Evolutionary conservation across 1,139 yeast genomes (phyloP), one percentile per base, ranked within the genome.

Genomic region (Candida sp.): DNA sequence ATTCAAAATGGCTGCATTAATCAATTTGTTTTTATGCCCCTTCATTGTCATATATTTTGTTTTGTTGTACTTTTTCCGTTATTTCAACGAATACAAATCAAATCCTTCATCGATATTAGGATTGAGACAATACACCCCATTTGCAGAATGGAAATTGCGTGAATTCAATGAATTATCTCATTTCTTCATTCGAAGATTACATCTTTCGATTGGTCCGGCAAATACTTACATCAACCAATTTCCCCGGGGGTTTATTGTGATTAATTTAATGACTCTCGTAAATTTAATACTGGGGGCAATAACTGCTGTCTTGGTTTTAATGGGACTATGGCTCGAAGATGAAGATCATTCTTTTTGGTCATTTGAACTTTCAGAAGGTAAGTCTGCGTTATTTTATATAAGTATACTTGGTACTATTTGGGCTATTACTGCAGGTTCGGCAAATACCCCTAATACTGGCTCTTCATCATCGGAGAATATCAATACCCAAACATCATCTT

Each of bases 101-200:
- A 87, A 93, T 47, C 99, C 99, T 0, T 82, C 93, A 2, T 74
- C 91, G 9, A 73, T 93, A 43, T 84, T 96, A 7, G 84, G 91
- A 2, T 59, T 72, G 39, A 73, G 99, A 40, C 96, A 89, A 55
- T 93, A 89, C 57, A 89, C 98, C 0, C 97, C 97, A 0, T 79
- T 81, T 62, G 97, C 98, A 0, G 93, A 88, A 57, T 93, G 99
- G 98, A 88, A 85, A 60, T 78, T 95, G 57, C 73, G 99, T 45
- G 99, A 93, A 58, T 89, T 87, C 60, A 93, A 93, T 60, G 99
- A 93, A 61, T 72, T 93, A 19, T 89, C 89, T 35, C 99, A 93
- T 63, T 74, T 93, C 35, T 93, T 93, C 61, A 82, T 82, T 46
- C 81, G 84, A 52, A 71, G 99, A 41, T 66, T 95, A 36, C 87